Base-by-base conservation (phyloP, 2,329 filamentous ascomycete genomes). In the Periconia sp. region DNA sequence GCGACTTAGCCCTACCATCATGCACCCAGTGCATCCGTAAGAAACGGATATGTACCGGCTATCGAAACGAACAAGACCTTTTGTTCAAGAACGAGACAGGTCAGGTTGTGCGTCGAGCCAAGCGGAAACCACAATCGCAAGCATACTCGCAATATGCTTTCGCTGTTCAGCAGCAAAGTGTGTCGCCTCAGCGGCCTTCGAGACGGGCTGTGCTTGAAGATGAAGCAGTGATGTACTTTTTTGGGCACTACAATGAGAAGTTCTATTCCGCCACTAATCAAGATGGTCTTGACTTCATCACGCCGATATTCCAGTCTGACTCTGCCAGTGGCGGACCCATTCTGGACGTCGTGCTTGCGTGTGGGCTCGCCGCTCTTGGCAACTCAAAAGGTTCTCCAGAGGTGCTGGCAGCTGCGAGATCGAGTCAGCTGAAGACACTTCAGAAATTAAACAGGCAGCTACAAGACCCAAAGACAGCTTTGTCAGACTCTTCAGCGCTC, bases 21-120 rank as follows among this genome's bases (percentile, higher is more conserved):
- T 60, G 56, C 38, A 54, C 48, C 3, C 56, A 57, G 40, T 60
- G 56, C 38, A 39, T 54, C 11, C 44, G 49, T n/a, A 52, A 50
- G 28, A 48, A 42, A 12, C 26, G 54, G 9, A 21, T 40, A 13
- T 60, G 56, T 36, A 40, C 38, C 11, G 56, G 56, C n/a, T 60
- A 60, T 35, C 46, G 52, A 11, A 47, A 58, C 28, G 54, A 56
- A 25, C 45, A 51, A 29, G 50, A 56, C 28, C 35, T 58, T 18
- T 35, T 56, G 4, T 60, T 60, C 39, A 46, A 46, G 17, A 52
- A 58, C 40, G 50, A 60, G 25, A 58, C 52, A 5, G 37, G 16
- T 12, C 33, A 39, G 17, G 46, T 53, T 21, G 38, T 52, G 12
- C 47, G 44, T 15, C 50, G 43, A 36, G 48, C 46, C 12, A 36